These are phyloP conservation scores for Pseudofabraea citricarpa DNA, from an alignment of 2,329 filamentous ascomycete species.

Conservation along the genomic window DNA sequence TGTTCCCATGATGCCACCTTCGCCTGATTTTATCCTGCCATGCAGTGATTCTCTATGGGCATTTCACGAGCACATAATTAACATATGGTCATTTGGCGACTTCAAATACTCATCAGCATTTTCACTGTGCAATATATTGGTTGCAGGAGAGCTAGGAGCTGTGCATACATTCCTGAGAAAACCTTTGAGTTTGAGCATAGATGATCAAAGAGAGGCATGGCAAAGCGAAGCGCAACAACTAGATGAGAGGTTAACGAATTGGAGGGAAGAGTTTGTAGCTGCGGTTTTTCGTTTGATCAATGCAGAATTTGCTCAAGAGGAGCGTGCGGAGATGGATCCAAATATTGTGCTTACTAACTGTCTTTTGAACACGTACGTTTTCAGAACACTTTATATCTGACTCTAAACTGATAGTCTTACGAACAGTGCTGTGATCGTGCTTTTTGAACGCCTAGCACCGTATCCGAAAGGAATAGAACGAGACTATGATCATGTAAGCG, in stretches of 20 bases:
- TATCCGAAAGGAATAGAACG: conserved; percentile 11
- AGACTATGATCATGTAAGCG: conserved; percentile 12
- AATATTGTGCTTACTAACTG: conserved; percentile 11
- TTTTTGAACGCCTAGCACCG: conserved; percentile 11
- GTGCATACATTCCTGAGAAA: conserved; percentile 12
- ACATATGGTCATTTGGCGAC: conserved; percentile 12
- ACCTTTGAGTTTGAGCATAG: conserved; percentile 10
- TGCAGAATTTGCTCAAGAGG: conserved; percentile 3
- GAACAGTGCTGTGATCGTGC: conserved; percentile 9
- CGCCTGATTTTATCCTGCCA: conserved; percentile 10
- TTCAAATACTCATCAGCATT: conserved; percentile 12
- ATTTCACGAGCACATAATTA: conserved; percentile 11
- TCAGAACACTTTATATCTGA: too few species aligned
- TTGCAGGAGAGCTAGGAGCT: conserved; percentile 12
- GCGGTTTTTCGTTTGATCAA: conserved; percentile 4
- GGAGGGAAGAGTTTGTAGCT: conserved; percentile 8
- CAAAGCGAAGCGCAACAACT: too few species aligned
- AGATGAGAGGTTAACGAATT: too few species aligned
- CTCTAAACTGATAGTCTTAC: neutral
- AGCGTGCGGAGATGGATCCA: conserved; percentile 5
- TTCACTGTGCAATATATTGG: conserved; percentile 12
- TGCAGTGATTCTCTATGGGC: conserved; percentile 13
- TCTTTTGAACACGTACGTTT: conserved; percentile 11
- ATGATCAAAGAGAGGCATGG: conserved; percentile 9
- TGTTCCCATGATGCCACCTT: conserved; percentile 9